phyloP scores from a whole-genome alignment of 192 early-diverging fungal genomes.

The Coemansia sp. region DNA sequence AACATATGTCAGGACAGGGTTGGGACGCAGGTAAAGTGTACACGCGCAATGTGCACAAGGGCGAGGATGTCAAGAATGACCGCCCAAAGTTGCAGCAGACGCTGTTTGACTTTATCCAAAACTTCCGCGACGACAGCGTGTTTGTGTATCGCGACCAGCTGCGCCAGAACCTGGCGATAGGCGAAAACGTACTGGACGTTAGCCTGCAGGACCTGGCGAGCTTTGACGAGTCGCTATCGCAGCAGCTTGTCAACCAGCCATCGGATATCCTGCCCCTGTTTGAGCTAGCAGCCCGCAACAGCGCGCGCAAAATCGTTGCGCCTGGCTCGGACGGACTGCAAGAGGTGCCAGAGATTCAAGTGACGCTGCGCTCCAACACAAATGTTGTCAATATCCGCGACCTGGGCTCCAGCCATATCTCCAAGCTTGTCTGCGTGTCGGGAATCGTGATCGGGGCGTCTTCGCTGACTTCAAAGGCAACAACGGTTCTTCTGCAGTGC shows the following conservation, averaged over 20 bases:
- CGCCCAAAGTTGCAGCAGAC: constrained; percentile 62
- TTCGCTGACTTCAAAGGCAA: constrained; percentile 84
- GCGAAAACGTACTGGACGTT: constrained; percentile 80
- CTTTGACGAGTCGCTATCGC: constrained; percentile 82
- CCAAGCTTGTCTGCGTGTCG: constrained; percentile 89
- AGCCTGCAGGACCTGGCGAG: constrained; percentile 81
- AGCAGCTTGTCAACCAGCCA: constrained; percentile 75
- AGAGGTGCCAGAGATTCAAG: constrained; percentile 83
- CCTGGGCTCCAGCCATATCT: constrained; percentile 80
- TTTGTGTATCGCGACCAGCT: constrained; percentile 94
- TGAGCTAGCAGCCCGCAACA: constrained; percentile 79
- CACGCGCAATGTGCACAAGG: constrained; percentile 65
- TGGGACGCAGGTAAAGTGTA: constrained; percentile 83
- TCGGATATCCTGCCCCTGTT: constrained; percentile 82
- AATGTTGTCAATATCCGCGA: constrained; percentile 87
- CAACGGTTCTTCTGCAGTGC: constrained; percentile 86
- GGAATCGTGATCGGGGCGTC: constrained; percentile 96
- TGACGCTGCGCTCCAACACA: constrained; percentile 79
- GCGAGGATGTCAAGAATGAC: constrained; percentile 59
- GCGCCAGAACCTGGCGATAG: constrained; percentile 74
- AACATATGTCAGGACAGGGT: constrained; percentile 59
- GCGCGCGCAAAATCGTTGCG: constrained; percentile 71
- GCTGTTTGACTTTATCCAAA: constrained; percentile 81
- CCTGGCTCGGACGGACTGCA: constrained; percentile 56
- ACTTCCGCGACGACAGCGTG: constrained; percentile 80